Evolutionary conservation across 1,284 basidiomycete species (phyloP).

Genomic region (Leccinum variabile): DNA sequence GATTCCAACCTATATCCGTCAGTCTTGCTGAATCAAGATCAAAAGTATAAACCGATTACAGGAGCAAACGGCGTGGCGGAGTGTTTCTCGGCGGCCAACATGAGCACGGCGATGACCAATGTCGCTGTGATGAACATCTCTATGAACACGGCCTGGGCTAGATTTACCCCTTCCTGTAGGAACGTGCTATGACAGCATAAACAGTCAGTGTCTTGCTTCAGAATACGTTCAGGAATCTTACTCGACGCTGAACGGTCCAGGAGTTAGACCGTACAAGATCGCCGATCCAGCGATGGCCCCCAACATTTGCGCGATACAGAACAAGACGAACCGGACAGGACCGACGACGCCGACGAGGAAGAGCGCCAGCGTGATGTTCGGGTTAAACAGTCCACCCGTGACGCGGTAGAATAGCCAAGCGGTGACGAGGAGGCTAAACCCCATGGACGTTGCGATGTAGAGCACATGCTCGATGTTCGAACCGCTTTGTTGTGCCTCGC

Average conservation of each 20-base stretch:
- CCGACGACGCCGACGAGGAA: constrained; percentile 58
- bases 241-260: constrained; percentile 58
- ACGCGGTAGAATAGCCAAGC: constrained; percentile 77
- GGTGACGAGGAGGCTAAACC: constrained; percentile 64
- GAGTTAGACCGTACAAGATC: constrained; percentile 60
- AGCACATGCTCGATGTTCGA: constrained; percentile 45
- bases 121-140: constrained; percentile 68
- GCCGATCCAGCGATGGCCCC: constrained; percentile 66
- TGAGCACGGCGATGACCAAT: constrained; percentile 61
- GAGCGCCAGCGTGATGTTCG: constrained; percentile 64
- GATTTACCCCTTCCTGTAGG: constrained; percentile 45
- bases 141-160: constrained; percentile 64
- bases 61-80: constrained; percentile 72
- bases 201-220: constrained; percentile 6
- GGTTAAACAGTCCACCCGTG: constrained; percentile 73
- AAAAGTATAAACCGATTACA: constrained; percentile 30
- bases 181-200: constrained; percentile 40
- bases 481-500: constrained; percentile 29
- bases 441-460: constrained; percentile 65
- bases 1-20: constrained; percentile 56
- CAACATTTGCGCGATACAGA: constrained; percentile 59
- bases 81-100: constrained; percentile 72
- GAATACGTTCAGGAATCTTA: constrained; percentile 32
- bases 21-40: background rate
- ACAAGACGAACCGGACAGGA: constrained; percentile 62